Evolutionary conservation across 1,284 basidiomycete genomes (phyloP), one percentile per base, ranked within the genome.

Genomic region (Mycosarcoma maydis): DNA sequence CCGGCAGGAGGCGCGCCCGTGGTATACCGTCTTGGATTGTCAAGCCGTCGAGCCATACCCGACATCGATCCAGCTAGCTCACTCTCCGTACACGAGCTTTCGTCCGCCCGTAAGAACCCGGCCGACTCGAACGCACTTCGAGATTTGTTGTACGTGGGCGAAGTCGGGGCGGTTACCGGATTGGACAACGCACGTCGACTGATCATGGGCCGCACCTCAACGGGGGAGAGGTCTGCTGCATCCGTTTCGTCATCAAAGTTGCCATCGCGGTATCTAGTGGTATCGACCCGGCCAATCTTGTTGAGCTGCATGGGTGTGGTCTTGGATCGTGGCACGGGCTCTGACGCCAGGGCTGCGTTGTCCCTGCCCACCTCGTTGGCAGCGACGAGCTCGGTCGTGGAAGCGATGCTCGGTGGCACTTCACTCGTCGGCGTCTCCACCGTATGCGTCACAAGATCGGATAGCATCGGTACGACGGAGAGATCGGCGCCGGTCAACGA

Each of bases 11-110:
- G 36, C 19, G 48, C 23, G 16, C 54, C 65, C 3, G 53, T 30
- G 6, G 50, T 47, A 36, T 44, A 47, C 23, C 72, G 46, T 42
- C 55, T 62, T 3, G 68, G 61, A 26, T 51, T 65, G 30, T 72
- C 74, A 23, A 72, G 74, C 17, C 74, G 64, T 8, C 59, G 47
- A 20, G 69, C 59, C 8, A 73, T 51, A 13, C 52, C 58, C 4
- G 48, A 38, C 14, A 73, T 50, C 11, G 66, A 51, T 7, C 58
- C 42, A 6, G 47, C 53, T 4, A 66, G 38, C 54, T 76, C 74
- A 32, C 50, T 72, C 48, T 76, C 74, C 2, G 74, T 74, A 26
- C 72, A 76, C n/a, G 71, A 76, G 52, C 74, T 73, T 53, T 76
- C 66, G 45, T 75, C 72, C n/a, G 68, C 68, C 1, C 68, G 45